Evolutionary conservation across 208 protist genomes (phyloP).

Genomic region (Acanthamoeba lenticulata): DNA sequence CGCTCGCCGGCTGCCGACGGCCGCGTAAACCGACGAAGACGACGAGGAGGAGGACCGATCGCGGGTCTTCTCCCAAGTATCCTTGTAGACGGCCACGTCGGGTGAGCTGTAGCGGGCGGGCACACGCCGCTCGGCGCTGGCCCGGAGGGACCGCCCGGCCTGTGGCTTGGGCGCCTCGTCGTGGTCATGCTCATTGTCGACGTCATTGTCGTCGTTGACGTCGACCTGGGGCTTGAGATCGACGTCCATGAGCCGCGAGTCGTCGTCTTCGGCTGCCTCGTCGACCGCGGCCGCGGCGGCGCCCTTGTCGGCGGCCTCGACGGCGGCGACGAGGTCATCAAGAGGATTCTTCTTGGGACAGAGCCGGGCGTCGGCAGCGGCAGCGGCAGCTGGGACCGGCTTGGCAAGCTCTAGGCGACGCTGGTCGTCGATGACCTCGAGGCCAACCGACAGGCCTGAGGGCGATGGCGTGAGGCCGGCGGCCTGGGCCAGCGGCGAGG

Average conservation of each 20-base stretch:
- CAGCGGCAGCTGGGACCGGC: background rate
- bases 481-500: background rate
- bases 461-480: too few species aligned
- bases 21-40: background rate
- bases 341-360: background rate
- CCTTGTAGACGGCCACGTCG: slow-evolving; percentile 10
- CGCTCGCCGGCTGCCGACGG: too few species aligned
- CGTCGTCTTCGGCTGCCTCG: too few species aligned
- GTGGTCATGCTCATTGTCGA: too few species aligned
- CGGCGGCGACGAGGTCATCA: background rate
- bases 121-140: background rate
- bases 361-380: background rate
- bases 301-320: background rate
- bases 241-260: too few species aligned
- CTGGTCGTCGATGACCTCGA: background rate
- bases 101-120: background rate
- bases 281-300: too few species aligned
- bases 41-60: background rate
- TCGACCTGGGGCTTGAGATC: too few species aligned
- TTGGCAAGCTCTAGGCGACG: background rate
- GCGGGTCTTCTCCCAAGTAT: background rate
- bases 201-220: too few species aligned
- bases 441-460: too few species aligned
- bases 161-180: background rate
- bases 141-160: background rate